These are phyloP conservation scores for Juncus inflexus DNA, from an alignment of 176 grass and related monocot species.

Conservation along the genomic window DNA sequence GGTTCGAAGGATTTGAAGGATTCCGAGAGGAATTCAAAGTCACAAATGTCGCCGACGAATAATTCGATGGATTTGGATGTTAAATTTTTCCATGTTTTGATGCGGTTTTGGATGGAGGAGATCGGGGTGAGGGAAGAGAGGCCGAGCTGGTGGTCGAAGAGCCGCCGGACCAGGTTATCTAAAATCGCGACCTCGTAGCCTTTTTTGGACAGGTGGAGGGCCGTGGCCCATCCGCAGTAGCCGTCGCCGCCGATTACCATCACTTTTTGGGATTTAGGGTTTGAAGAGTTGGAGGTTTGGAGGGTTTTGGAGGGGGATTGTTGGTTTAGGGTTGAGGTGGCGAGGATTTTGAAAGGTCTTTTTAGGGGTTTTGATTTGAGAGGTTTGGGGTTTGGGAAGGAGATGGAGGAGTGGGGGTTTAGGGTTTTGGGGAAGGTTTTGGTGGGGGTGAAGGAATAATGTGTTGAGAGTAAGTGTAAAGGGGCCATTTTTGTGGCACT, in stretches of 20 bases:
- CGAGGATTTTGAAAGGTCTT: conserved; percentile 33
- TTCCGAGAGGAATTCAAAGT: conserved; percentile 93
- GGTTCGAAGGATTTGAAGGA: conserved; percentile 92
- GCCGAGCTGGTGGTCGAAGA: conserved; percentile 90
- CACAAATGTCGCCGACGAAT: conserved; percentile 86
- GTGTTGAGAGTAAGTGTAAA: conserved; percentile 32
- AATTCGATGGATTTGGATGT: conserved; percentile 71
- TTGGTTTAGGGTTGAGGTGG: conserved; percentile 48
- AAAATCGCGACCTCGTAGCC: conserved; percentile 92
- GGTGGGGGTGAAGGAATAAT: conserved; percentile 39
- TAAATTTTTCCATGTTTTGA: conserved; percentile 75
- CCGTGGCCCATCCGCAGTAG: conserved; percentile 93
- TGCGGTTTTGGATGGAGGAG: conserved; percentile 73
- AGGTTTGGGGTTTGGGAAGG: conserved; percentile 35
- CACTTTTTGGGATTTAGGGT: conserved; percentile 62
- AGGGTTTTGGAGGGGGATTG: conserved; percentile 43
- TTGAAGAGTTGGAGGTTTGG: conserved; percentile 42
- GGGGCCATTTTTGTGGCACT: conserved; percentile 52
- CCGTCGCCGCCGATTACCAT: conserved; percentile 99
- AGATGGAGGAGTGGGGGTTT: conserved; percentile 26
- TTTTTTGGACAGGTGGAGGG: conserved; percentile 92
- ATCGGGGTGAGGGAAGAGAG: conserved; percentile 88
- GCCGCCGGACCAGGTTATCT: conserved; percentile 77
- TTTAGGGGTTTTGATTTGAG: conserved; percentile 25
- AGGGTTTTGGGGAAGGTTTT: conserved; percentile 28